These are phyloP conservation scores for Aspergillus aculeatus DNA, from an alignment of 2,329 filamentous ascomycete genomes.

Conservation along the genomic window DNA sequence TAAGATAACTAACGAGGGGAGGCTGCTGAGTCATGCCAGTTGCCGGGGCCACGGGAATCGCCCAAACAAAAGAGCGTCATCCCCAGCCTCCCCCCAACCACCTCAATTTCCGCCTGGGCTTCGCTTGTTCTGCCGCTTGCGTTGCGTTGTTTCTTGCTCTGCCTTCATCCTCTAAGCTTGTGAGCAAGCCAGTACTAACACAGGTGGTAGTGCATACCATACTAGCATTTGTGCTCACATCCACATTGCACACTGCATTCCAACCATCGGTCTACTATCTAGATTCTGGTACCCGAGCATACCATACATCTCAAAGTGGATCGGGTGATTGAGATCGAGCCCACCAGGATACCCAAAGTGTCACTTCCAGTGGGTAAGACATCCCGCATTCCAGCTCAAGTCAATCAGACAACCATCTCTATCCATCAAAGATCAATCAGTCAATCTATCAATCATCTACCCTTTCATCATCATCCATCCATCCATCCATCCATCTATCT, in stretches of 20 bases:
- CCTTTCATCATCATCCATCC: not conserved
- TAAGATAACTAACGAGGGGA: slow-evolving; percentile 7
- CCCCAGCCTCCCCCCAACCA: slow-evolving; percentile 43
- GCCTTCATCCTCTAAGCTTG: not conserved
- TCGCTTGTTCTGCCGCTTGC: slow-evolving; percentile 12
- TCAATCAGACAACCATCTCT: not conserved
- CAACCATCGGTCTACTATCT: slow-evolving; percentile 2
- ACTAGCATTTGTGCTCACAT: not conserved
- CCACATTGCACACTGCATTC: not conserved
- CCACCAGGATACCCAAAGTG: not conserved
- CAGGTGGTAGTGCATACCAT: not conserved
- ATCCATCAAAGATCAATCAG: not conserved
- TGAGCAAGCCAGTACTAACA: not conserved
- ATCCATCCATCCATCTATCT: not conserved
- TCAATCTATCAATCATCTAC: not conserved
- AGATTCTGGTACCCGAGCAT: not conserved
- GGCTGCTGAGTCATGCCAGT: slow-evolving; percentile 28
- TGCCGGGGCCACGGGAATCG: slow-evolving; percentile 26
- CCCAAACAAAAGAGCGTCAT: slow-evolving; percentile 28
- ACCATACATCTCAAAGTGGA: not conserved
- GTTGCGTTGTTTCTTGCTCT: not conserved
- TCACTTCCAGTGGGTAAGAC: not conserved
- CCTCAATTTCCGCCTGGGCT: slow-evolving; percentile 30
- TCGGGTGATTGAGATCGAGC: not conserved
- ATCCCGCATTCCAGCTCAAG: slow-evolving; percentile 8